Evolutionary conservation across 2,329 filamentous ascomycete species (phyloP).

Genomic region (Trichoderma citrinoviride): DNA sequence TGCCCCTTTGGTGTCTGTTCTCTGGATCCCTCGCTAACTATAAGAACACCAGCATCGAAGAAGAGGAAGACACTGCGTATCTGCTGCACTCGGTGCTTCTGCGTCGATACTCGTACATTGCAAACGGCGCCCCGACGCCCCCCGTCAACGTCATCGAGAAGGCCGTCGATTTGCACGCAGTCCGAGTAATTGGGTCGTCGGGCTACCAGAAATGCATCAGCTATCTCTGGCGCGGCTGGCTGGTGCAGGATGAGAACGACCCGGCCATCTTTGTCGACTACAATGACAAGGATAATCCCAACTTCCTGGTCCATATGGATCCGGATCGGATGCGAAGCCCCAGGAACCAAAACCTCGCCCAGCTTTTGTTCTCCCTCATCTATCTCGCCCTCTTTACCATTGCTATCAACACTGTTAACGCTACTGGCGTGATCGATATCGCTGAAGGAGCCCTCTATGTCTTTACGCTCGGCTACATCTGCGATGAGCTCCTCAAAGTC

Average conservation of each 20-base stretch:
- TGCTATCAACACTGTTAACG: slow-evolving; percentile 93
- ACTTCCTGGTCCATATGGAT: slow-evolving; percentile 79
- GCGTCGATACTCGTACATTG: slow-evolving; percentile 80
- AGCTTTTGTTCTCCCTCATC: slow-evolving; percentile 78
- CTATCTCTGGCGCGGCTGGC: slow-evolving; percentile 92
- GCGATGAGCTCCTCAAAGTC: slow-evolving; percentile 82
- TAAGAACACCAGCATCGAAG: slow-evolving; percentile 64
- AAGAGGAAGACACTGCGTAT: slow-evolving; percentile 73
- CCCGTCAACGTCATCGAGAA: slow-evolving; percentile 90
- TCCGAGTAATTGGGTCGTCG: slow-evolving; percentile 83
- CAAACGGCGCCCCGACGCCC: slow-evolving; percentile 66
- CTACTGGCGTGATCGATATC: slow-evolving; percentile 74
- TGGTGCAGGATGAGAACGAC: slow-evolving; percentile 92
- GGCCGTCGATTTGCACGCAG: slow-evolving; percentile 86
- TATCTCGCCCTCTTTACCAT: slow-evolving; percentile 84
- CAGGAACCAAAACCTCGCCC: slow-evolving; percentile 85
- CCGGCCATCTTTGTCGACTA: slow-evolving; percentile 88
- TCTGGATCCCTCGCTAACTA: background rate
- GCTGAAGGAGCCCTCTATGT: slow-evolving; percentile 83
- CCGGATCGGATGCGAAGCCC: slow-evolving; percentile 93
- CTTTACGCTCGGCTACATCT: slow-evolving; percentile 88
- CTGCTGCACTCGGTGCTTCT: slow-evolving; percentile 79
- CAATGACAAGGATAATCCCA: slow-evolving; percentile 72
- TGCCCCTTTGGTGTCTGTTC: background rate
- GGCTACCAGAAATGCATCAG: slow-evolving; percentile 95